Base-by-base conservation (phyloP, 2,329 filamentous ascomycete genomes). In the Trichophyton verrucosum region DNA sequence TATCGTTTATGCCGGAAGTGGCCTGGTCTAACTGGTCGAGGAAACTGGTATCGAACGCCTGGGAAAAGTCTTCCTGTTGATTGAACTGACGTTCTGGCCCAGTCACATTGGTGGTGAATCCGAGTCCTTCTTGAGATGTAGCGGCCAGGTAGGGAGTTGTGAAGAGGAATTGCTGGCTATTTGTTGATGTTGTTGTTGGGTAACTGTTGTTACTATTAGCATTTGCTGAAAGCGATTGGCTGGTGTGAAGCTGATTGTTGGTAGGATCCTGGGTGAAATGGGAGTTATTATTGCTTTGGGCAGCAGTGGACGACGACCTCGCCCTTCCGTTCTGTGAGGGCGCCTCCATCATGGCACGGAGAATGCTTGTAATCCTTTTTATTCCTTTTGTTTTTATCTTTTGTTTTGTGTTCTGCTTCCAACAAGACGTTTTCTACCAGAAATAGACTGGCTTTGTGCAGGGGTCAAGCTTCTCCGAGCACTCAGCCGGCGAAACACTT, bases 21-120 rank as follows among this genome's bases (percentile, higher is more conserved):
- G 69, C 70, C 13, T 71, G 72, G 38, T 74, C 70, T 17, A 76
- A 64, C 60, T 74, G 72, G 62, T 66, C 69, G 47, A 71, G 65
- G 53, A 75, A 69, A 57, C 66, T 70, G 38, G 72, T 65, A 60
- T 75, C 71, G 64, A 75, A 76, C 3, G 72, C 69, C 58, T 73
- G 71, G 60, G 72, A 67, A 40, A 71, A 71, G 38, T 68, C 66
- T 22, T 72, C 68, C 55, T 68, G 70, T 65, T 69, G 71, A 36
- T 69, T 66, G 61, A 71, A 74, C 62, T 67, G 66, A 57, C 72
- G 73, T 56, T 73, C 71, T 51, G 70, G 64, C 17, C 20, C 38
- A 6, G 42, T 33, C 38, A 47, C 38, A 59, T 59, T 44, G 27
- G 57, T 22, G 27, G 17, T 30, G 40, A 59, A 59, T 13, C 33